Base-by-base conservation (phyloP, 2,329 filamentous ascomycete species). In the Diplodia intermedia region DNA sequence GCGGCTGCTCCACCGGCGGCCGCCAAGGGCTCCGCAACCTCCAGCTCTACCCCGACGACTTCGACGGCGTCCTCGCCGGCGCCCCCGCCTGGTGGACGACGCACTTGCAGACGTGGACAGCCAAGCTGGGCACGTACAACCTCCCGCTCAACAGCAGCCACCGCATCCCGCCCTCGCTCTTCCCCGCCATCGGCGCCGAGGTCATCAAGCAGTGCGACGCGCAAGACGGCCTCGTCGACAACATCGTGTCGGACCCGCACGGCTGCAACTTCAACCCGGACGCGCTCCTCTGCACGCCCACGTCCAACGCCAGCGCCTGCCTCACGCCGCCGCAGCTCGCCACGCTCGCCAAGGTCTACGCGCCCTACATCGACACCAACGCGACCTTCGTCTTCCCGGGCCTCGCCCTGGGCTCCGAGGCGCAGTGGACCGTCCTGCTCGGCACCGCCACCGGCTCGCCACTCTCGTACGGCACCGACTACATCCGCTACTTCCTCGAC, bases 1-100 rank as follows among this genome's bases (percentile, higher is more conserved):
- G 84, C 2, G 87, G 87, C 8, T 89, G 87, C 72, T 88, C 86
- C 0, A 84, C 85, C 0, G 88, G 88, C 7, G 87, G 88, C 0
- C 80, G 87, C 0, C 85, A 89, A 77, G 87, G 86, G 3, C 77
- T 87, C 40, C 85, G 85, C 65, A 82, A 83, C 7, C 82, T 85
- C 0, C 82, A 89, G 70, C 72, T 77, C 15, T 88, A 82, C 69
- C 86, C 87, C 0, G 78, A 83, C 0, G 86, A 88, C 69, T 88
- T 88, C 67, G 85, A 88, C 70, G 86, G 86, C 23, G 80, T 86
- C 11, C 72, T 88, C 1, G 82, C 85, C 15, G 85, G 85, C 9
- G 84, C 81, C 4, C 78, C 82, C 11, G 80, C 84, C 0, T 86
- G 84, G 83, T 86, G 83, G 78, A 84, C 80, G 0, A 80, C 75